These are phyloP conservation scores for Talaromyces nanjingensis DNA, from an alignment of 495 filamentous ascomycete species.

Conservation along the genomic window DNA sequence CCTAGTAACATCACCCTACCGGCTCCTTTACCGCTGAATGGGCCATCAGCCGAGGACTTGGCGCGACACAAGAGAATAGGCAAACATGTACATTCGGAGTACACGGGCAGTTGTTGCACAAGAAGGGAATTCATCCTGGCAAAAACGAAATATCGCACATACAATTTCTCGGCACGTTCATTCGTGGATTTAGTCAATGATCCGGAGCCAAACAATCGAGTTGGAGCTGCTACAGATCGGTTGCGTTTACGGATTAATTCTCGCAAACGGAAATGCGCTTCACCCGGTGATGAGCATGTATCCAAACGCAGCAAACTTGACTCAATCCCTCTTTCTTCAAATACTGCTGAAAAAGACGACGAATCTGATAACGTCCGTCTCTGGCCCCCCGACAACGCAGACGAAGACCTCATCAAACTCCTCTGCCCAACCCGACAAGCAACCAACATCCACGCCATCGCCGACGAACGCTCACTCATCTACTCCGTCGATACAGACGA, in stretches of 20 bases:
- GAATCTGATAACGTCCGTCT: constrained; percentile 40
- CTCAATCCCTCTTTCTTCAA: background rate
- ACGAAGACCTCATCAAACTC: constrained; percentile 41
- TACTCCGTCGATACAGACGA: constrained; percentile 38
- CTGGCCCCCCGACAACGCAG: constrained; percentile 52
- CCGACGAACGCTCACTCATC: constrained; percentile 54
- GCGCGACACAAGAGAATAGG: constrained; percentile 22
- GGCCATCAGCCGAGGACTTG: background rate
- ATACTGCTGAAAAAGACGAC: constrained; percentile 35
- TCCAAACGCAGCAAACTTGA: constrained; percentile 12
- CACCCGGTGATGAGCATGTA: constrained; percentile 31
- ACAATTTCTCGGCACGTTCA: constrained; percentile 49
- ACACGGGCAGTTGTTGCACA: constrained; percentile 33
- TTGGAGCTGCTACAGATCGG: constrained; percentile 30
- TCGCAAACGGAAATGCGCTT: constrained; percentile 29
- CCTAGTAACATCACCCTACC: constrained; percentile 6
- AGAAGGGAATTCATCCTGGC: constrained; percentile 46
- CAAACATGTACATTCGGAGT: constrained; percentile 37
- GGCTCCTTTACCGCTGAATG: background rate
- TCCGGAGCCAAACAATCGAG: constrained; percentile 23
- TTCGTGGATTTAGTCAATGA: constrained; percentile 64
- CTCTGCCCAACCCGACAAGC: constrained; percentile 48
- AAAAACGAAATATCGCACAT: constrained; percentile 53
- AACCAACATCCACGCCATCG: constrained; percentile 42
- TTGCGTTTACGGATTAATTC: constrained; percentile 48